Evolutionary conservation across 257 asterid genomes (phyloP).

Genomic region (Asclepias syriaca): DNA sequence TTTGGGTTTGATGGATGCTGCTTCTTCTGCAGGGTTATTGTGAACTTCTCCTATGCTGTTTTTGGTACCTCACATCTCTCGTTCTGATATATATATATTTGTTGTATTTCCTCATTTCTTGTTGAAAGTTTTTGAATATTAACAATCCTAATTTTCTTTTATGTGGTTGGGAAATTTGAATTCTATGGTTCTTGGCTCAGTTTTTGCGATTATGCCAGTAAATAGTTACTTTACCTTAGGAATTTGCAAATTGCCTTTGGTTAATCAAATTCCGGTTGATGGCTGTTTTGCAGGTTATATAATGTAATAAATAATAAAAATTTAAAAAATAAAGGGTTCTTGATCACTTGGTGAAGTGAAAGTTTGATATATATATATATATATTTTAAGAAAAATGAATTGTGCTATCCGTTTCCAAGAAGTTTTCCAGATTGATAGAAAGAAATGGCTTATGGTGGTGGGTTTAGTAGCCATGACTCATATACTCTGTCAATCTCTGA

Average conservation of each 20-base stretch:
- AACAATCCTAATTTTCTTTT: not conserved
- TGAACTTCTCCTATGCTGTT: not conserved
- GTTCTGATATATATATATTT: not conserved
- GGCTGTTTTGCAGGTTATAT: conserved; percentile 13
- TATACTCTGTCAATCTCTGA: conserved; percentile 63
- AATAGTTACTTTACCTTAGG: not conserved
- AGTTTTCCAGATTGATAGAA: conserved; percentile 46
- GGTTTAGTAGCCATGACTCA: conserved; percentile 68
- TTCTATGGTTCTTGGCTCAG: not conserved
- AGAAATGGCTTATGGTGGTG: conserved; percentile 71
- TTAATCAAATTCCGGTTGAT: not conserved
- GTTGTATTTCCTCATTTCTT: not conserved
- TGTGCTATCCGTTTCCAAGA: conserved; percentile 28
- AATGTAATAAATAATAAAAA: not conserved
- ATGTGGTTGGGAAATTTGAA: not conserved
- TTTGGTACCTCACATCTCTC: conserved; percentile 7
- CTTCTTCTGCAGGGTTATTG: conserved; percentile 6
- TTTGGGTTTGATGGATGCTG: conserved; percentile 12
- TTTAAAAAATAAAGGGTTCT: not conserved
- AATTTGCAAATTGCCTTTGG: not conserved
- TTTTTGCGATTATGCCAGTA: not conserved
- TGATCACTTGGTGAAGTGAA: conserved; percentile 6
- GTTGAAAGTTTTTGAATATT: not conserved
- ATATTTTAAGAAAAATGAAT: conserved; percentile 31
- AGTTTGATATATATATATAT: not conserved